Base-by-base conservation (phyloP, 2,329 filamentous ascomycete genomes). In the Davidsoniella neocaledoniae region DNA sequence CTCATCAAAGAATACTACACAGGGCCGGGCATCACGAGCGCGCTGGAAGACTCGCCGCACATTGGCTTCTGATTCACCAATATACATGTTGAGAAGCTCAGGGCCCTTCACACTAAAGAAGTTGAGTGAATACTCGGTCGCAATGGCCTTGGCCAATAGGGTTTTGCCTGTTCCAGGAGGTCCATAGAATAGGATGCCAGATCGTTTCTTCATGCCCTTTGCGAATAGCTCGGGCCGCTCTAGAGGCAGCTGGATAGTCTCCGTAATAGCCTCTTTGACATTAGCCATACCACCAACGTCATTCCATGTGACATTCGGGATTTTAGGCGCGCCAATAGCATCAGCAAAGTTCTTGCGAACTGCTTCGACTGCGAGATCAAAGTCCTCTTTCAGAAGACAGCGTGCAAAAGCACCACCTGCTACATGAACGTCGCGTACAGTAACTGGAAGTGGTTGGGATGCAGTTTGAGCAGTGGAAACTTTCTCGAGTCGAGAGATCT, bases 321-420 rank as follows among this genome's bases (percentile, higher is more conserved):
- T 96, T 72, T 96, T 96, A 2, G 91, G 91, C 4, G 91, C 91
- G 21, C 91, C 91, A 55, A 98, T 98, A 0, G 90, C 83, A 63
- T 96, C 91, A 5, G 91, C 90, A 62, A 98, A 98, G 65, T 95
- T 96, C 72, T 95, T 95, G 49, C 91, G 80, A 1, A 91, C 91
- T 5, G 88, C 86, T 53, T 96, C 90, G 3, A 98, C 90, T 0
- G 91, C 91, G n/a, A 81, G 68, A 49, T 94, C 87, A 56, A 96
- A 90, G 63, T 98, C 91, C 2, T 74, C 70, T 56, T 84, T 84
- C 1, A 80, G 88, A 9, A 98, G 72, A 48, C 83, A 85, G 25
- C 79, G 79, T 4, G 84, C 83, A 8, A 81, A 74, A 39, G 85
- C 74, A 0, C 91, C 91, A 26, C 91, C 91, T 1, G 91, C 81